Evolutionary conservation across 768 basidiomycete genomes (phyloP).

Genomic region (Leccinum barrowsii): DNA sequence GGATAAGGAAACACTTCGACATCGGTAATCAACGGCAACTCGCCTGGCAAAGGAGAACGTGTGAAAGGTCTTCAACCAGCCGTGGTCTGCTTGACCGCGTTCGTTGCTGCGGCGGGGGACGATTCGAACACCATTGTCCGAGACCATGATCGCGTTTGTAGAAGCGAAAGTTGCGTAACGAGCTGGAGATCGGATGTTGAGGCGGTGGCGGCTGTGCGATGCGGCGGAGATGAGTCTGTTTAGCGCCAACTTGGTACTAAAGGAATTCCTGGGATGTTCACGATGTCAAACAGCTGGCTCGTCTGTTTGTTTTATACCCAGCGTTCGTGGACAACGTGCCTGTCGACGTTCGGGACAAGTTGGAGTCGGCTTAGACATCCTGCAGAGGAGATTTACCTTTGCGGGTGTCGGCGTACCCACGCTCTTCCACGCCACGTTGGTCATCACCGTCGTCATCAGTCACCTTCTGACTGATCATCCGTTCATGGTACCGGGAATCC

Average conservation of each 20-base stretch:
- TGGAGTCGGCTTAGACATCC: constrained; percentile 10
- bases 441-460: neutral
- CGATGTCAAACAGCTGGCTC: neutral
- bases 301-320: constrained; percentile 19
- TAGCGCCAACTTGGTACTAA: neutral
- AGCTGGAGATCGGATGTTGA: neutral
- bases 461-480: neutral
- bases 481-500: neutral
- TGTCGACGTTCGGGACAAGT: neutral
- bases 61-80: constrained; percentile 86
- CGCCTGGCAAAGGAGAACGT: constrained; percentile 76
- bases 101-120: constrained; percentile 55
- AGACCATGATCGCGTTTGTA: constrained; percentile 15
- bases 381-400: constrained; percentile 21
- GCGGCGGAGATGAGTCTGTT: neutral
- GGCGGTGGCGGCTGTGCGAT: neutral
- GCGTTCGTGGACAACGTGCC: neutral
- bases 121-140: constrained; percentile 32
- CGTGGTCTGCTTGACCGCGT: constrained; percentile 74
- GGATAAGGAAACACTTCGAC: neutral
- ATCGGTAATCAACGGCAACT: constrained; percentile 25
- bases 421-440: constrained; percentile 17
- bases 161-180: neutral
- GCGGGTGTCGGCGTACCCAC: constrained; percentile 19
- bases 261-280: constrained; percentile 2